Conservation (phyloP, 1,284 basidiomycete genomes). For the Sphaerobolus stellatus region DNA sequence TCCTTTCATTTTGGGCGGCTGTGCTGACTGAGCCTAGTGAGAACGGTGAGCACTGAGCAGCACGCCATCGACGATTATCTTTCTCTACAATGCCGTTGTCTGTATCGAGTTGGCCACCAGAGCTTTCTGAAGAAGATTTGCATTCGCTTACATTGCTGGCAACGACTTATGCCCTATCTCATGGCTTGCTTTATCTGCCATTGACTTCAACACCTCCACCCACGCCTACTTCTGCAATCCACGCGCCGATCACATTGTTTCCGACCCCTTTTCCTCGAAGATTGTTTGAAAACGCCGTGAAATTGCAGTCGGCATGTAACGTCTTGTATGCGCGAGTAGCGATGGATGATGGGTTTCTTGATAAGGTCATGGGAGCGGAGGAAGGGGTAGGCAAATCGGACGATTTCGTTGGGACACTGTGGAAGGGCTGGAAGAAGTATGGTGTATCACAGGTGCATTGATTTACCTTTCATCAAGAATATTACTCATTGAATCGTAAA, state of each 20-base stretch:
- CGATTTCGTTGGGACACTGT: conserved; percentile 82
- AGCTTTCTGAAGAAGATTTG: conserved; percentile 56
- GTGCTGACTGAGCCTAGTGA: too few species aligned
- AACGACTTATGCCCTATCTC: conserved; percentile 81
- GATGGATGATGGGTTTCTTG: conserved; percentile 77
- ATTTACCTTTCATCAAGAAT: neutral
- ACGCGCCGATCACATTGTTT: conserved; percentile 86
- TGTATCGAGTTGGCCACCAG: conserved; percentile 65
- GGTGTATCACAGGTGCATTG: conserved; percentile 46
- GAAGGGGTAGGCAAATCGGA: conserved; percentile 81
- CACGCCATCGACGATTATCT: too few species aligned
- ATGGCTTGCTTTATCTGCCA: conserved; percentile 84
- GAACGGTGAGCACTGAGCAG: too few species aligned
- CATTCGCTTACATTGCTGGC: conserved; percentile 63
- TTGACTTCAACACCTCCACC: conserved; percentile 32
- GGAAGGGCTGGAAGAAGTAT: conserved; percentile 78
- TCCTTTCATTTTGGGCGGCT: too few species aligned
- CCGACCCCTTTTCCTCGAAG: conserved; percentile 83
- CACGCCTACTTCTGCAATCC: conserved; percentile 69
- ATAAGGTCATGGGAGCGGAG: conserved; percentile 77
- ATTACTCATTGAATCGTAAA: conserved; percentile 3
- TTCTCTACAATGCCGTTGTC: neutral
- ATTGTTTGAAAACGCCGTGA: conserved; percentile 67
- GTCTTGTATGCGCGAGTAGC: conserved; percentile 84
- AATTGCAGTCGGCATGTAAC: conserved; percentile 81